Conservation (phyloP, 2,329 filamentous ascomycete genomes). For the Waltergamsia citrina region DNA sequence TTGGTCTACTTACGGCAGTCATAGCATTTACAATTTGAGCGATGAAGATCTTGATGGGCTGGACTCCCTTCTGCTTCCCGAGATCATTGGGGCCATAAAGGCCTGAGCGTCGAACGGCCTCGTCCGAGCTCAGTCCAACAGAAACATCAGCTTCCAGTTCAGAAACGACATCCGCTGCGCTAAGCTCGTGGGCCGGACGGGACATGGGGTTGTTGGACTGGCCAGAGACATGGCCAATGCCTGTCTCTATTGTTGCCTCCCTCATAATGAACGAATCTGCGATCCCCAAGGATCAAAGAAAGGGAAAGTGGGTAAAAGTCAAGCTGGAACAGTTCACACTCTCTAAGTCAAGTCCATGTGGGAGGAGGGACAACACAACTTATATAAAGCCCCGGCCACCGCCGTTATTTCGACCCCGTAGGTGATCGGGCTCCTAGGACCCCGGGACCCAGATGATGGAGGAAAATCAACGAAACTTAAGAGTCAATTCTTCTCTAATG, state of each 20-base stretch:
- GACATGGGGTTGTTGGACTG: constrained; percentile 28
- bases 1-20: constrained; percentile 39
- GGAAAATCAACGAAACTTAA: no score
- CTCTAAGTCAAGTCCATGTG: no score
- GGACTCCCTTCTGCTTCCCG: constrained; percentile 34
- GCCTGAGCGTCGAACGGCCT: constrained; percentile 40
- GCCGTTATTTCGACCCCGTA: no score
- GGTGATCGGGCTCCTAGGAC: no score
- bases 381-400: no score
- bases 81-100: constrained; percentile 52
- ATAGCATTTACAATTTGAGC: constrained; percentile 49
- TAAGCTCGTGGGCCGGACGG: constrained; percentile 47
- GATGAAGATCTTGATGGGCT: constrained; percentile 45
- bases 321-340: no score
- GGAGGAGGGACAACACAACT: no score
- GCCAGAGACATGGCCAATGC: constrained; percentile 1
- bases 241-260: background rate
- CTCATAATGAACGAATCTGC: background rate
- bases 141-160: constrained; percentile 43
- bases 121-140: constrained; percentile 40
- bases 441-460: no score
- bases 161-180: constrained; percentile 33
- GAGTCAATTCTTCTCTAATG: no score
- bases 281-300: background rate
- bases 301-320: background rate